These are phyloP conservation scores for Lycium barbarum DNA, from an alignment of 257 asterid genomes.

Conservation along the genomic window DNA sequence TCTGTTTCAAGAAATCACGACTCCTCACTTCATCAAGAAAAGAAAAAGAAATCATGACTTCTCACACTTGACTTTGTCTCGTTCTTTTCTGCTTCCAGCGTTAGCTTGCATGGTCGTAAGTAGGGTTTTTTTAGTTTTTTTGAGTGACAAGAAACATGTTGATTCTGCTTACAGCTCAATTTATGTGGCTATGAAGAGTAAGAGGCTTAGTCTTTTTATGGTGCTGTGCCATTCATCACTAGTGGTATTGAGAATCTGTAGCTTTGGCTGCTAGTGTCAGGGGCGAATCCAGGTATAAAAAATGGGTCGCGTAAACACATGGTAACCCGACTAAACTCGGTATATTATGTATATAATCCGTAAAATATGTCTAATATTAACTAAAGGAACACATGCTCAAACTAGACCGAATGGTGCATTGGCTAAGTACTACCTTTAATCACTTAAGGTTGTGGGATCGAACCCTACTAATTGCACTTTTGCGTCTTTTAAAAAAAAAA, in stretches of 20 bases:
- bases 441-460: too few species aligned
- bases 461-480: too few species aligned
- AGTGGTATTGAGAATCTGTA: background rate
- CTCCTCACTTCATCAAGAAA: background rate
- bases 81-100: background rate
- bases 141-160: background rate
- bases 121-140: background rate
- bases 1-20: background rate
- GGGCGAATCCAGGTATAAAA: too few species aligned
- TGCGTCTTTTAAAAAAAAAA: too few species aligned
- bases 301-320: too few species aligned
- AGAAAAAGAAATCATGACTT: background rate
- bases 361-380: too few species aligned
- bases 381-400: too few species aligned
- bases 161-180: background rate
- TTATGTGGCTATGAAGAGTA: background rate
- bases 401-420: too few species aligned
- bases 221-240: background rate
- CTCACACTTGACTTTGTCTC: background rate
- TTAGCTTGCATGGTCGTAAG: background rate
- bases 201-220: background rate
- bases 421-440: too few species aligned
- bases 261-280: background rate
- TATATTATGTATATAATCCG: too few species aligned
- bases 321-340: too few species aligned